phyloP scores from a whole-genome alignment of 192 early-diverging fungal genomes.

The Diversispora epigaea region DNA sequence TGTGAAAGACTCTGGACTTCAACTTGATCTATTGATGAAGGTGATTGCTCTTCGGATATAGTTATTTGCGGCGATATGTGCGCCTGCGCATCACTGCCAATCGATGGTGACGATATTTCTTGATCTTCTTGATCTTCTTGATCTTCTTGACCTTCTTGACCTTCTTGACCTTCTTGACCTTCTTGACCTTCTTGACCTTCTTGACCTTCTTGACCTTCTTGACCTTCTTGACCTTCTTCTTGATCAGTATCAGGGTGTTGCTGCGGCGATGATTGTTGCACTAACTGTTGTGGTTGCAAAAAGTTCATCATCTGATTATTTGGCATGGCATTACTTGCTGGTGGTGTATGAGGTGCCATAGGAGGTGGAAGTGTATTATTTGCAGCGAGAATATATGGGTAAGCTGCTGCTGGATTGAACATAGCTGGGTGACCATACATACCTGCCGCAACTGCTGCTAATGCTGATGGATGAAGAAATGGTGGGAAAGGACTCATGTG shows the following conservation, averaged over 20 bases:
- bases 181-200: not conserved
- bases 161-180: not conserved
- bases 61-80: constrained; percentile 20
- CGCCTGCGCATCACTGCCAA: constrained; percentile 32
- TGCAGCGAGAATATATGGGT: constrained; percentile 30
- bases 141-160: not conserved
- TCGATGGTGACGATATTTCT: constrained; percentile 18
- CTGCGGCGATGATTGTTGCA: not conserved
- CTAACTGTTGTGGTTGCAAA: constrained; percentile 18
- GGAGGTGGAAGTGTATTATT: constrained; percentile 23
- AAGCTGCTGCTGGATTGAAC: constrained; percentile 29
- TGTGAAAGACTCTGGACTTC: not conserved
- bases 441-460: constrained; percentile 32
- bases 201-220: not conserved
- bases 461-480: constrained; percentile 28
- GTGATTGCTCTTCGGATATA: constrained; percentile 8
- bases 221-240: not conserved
- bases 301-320: constrained; percentile 27
- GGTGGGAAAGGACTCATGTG: constrained; percentile 33
- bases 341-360: constrained; percentile 22
- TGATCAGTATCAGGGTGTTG: not conserved
- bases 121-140: not conserved
- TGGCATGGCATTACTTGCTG: not conserved
- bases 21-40: not conserved
- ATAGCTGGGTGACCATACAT: constrained; percentile 33